Evolutionary conservation across 192 early-diverging fungal genomes (phyloP).

Genomic region (Linnemannia exigua): DNA sequence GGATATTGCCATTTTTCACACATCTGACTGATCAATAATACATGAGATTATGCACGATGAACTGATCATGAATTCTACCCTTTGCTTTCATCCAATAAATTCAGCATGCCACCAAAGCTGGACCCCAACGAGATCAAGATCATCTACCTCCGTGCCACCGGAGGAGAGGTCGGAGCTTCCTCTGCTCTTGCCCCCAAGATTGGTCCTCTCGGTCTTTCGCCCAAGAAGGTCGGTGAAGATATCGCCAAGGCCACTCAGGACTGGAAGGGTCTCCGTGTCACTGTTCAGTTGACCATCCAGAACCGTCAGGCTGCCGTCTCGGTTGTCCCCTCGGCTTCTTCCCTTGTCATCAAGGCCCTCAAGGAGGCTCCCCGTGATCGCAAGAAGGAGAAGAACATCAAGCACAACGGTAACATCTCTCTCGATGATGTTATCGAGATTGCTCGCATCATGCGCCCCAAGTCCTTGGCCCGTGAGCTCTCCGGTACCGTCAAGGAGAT

Average conservation of each 20-base stretch:
- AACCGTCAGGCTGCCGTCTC: conserved; percentile 99
- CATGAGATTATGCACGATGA: neutral
- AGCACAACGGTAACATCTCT: conserved; percentile 97
- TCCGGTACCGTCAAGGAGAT: conserved; percentile 97
- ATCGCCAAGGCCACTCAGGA: conserved; percentile 99
- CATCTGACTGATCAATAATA: neutral
- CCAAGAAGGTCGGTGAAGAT: conserved; percentile 99
- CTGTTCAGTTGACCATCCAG: conserved; percentile 98
- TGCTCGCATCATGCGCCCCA: conserved; percentile 95
- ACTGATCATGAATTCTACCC: neutral
- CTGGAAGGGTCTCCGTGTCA: conserved; percentile 99
- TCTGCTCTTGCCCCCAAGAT: conserved; percentile 99
- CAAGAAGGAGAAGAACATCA: conserved; percentile 99
- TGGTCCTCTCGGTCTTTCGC: conserved; percentile 99
- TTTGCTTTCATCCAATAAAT: neutral
- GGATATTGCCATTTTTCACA: neutral
- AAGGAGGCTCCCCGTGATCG: conserved; percentile 97
- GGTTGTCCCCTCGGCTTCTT: conserved; percentile 96
- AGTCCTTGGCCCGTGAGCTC: conserved; percentile 95
- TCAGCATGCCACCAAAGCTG: conserved; percentile 89
- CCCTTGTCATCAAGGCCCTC: conserved; percentile 96
- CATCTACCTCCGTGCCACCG: conserved; percentile 96
- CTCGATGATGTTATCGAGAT: conserved; percentile 95
- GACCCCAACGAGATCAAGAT: conserved; percentile 84
- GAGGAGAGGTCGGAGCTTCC: conserved; percentile 98